These are phyloP conservation scores for Stenogyne calaminthoides DNA, from an alignment of 305 asterid species.

Conservation along the genomic window DNA sequence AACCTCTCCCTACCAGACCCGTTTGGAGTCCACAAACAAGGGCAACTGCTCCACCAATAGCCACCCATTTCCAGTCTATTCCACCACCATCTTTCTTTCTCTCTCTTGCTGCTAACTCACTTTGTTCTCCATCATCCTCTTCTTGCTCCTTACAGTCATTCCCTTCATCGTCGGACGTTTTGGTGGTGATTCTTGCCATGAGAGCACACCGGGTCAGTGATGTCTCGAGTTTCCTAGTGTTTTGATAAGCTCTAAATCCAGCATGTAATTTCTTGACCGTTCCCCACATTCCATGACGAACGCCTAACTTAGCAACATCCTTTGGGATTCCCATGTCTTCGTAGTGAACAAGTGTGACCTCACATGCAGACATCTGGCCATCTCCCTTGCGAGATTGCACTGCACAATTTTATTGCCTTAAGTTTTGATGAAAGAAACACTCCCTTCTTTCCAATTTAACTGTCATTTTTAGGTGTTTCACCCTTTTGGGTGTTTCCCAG, in stretches of 20 bases:
- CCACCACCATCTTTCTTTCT: slow-evolving; percentile 39
- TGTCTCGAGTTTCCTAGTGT: slow-evolving; percentile 56
- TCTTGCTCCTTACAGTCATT: slow-evolving; percentile 34
- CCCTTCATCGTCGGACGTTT: slow-evolving; percentile 30
- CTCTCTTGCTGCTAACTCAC: slow-evolving; percentile 30
- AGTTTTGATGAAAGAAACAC: not conserved
- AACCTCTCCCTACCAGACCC: slow-evolving; percentile 67
- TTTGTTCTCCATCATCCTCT: slow-evolving; percentile 36
- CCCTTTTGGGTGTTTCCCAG: no score
- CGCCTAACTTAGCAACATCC: slow-evolving; percentile 89
- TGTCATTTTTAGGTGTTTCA: no score
- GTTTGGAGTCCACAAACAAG: slow-evolving; percentile 69
- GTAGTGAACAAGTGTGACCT: slow-evolving; percentile 77
- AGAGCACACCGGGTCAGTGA: slow-evolving; percentile 56
- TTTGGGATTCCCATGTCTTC: slow-evolving; percentile 99
- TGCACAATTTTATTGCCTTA: slow-evolving; percentile 29
- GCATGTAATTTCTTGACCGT: slow-evolving; percentile 83
- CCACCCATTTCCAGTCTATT: slow-evolving; percentile 81
- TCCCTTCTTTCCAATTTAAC: no score
- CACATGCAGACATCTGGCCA: slow-evolving; percentile 76
- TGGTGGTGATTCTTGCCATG: slow-evolving; percentile 60
- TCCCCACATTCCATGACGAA: slow-evolving; percentile 99
- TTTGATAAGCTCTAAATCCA: slow-evolving; percentile 82
- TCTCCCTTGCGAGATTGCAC: slow-evolving; percentile 79
- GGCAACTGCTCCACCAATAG: slow-evolving; percentile 75